Evolutionary conservation across 2,329 filamentous ascomycete species (phyloP).

Genomic region (Cytospora schulzeri): DNA sequence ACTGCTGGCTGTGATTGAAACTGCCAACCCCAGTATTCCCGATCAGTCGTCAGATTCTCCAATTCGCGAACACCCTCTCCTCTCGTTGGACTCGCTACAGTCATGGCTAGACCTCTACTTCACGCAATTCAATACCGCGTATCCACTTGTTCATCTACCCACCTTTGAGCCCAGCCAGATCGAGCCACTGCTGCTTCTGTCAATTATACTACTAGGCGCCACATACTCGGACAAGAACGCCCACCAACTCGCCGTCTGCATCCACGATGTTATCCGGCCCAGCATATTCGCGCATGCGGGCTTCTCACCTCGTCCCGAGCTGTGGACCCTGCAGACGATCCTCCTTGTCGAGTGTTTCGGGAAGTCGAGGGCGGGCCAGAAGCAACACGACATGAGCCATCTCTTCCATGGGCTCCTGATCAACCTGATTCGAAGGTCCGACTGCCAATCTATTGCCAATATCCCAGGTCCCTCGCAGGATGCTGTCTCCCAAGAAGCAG

Average conservation of each 20-base stretch:
- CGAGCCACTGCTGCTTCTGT: slow-evolving; percentile 55
- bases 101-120: slow-evolving; percentile 63
- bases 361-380: slow-evolving; percentile 63
- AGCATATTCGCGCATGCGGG: slow-evolving; percentile 60
- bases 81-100: slow-evolving; percentile 55
- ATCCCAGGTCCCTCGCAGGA: slow-evolving; percentile 22
- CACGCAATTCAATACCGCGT: slow-evolving; percentile 60
- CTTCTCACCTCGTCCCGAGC: slow-evolving; percentile 59
- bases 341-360: slow-evolving; percentile 66
- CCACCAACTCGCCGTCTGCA: slow-evolving; percentile 62
- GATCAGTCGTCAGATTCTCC: slow-evolving; percentile 41
- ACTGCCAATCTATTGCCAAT: slow-evolving; percentile 40
- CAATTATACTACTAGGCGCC: slow-evolving; percentile 61
- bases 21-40: slow-evolving; percentile 43
- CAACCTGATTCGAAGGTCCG: slow-evolving; percentile 42
- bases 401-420: slow-evolving; percentile 48
- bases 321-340: slow-evolving; percentile 65
- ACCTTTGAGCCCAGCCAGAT: slow-evolving; percentile 55
- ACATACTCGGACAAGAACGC: slow-evolving; percentile 62
- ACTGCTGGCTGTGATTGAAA: slow-evolving; percentile 54
- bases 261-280: slow-evolving; percentile 61
- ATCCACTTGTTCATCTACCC: slow-evolving; percentile 60
- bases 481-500: slow-evolving; percentile 42
- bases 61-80: slow-evolving; percentile 52
- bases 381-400: slow-evolving; percentile 65